Evolutionary conservation across 1,284 basidiomycete species (phyloP).

Genomic region (Cutaneotrichosporon sp.): DNA sequence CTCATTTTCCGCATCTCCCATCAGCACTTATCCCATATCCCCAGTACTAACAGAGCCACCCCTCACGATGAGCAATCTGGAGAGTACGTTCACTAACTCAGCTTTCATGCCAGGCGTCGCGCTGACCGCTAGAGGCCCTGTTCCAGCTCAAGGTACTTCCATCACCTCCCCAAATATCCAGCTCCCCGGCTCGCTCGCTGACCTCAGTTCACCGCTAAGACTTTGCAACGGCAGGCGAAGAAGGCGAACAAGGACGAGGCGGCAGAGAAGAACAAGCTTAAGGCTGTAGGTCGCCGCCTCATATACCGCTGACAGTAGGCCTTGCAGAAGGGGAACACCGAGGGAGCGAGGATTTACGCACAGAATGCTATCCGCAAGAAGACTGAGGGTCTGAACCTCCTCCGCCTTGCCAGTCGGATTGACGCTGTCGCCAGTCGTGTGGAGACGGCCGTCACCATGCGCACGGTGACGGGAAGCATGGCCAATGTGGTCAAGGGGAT

Average conservation of each 20-base stretch:
- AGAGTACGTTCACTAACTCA: constrained; percentile 60
- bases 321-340: constrained; percentile 90
- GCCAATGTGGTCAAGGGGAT: constrained; percentile 93
- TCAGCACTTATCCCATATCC: not conserved
- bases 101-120: not conserved
- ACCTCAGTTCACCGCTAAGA: constrained; percentile 86
- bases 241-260: constrained; percentile 92
- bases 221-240: constrained; percentile 83
- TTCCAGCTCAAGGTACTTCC: constrained; percentile 81
- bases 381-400: constrained; percentile 84
- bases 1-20: not conserved
- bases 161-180: too few relatives aligned
- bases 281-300: constrained; percentile 61
- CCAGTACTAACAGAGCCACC: not conserved
- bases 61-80: constrained; percentile 71
- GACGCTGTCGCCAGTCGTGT: constrained; percentile 95
- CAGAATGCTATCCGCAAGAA: constrained; percentile 99
- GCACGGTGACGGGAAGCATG: constrained; percentile 82
- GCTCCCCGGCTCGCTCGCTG: not conserved
- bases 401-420: constrained; percentile 81
- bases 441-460: constrained; percentile 99
- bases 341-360: constrained; percentile 98
- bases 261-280: constrained; percentile 76
- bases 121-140: constrained; percentile 66
- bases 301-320: constrained; percentile 57